Evolutionary conservation across 208 protist species (phyloP).

Genomic region (Trypanosoma avium): DNA sequence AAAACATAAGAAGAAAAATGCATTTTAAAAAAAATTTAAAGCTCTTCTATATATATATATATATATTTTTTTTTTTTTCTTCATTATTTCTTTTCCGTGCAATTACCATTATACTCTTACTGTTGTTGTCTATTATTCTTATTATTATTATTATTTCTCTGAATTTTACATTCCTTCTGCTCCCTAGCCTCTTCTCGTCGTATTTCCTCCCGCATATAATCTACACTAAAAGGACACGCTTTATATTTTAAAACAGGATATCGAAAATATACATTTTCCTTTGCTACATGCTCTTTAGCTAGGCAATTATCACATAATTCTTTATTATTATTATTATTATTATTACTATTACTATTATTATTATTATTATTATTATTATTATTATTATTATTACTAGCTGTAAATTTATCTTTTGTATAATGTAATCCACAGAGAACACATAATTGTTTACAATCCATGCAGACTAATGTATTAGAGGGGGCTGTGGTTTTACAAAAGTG

Average conservation of each 20-base stretch:
- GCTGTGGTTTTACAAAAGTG: slow-evolving; percentile 62
- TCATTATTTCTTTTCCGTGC: background rate
- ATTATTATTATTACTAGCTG: no score
- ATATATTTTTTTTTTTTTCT: slow-evolving; percentile 10
- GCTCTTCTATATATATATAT: background rate
- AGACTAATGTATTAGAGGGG: slow-evolving; percentile 56
- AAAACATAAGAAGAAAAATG: background rate
- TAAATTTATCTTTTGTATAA: slow-evolving; percentile 55
- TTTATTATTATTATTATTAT: no score
- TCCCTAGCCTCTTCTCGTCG: slow-evolving; percentile 29
- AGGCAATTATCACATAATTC: slow-evolving; percentile 67
- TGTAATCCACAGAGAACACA: slow-evolving; percentile 73
- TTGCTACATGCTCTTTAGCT: slow-evolving; percentile 72
- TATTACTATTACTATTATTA: no score
- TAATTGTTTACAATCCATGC: slow-evolving; percentile 68
- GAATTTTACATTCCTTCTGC: background rate
- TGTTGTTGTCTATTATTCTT: no score
- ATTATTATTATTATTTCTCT: background rate
- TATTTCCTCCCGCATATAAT: slow-evolving; percentile 73
- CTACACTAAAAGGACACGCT: slow-evolving; percentile 80
- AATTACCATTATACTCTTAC: no score
- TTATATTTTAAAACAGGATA: slow-evolving; percentile 88
- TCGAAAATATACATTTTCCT: slow-evolving; percentile 86
- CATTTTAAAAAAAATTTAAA: background rate
- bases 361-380: no score